phyloP scores from a whole-genome alignment of 2,329 filamentous ascomycete genomes.

The Fusarium nygamai region DNA sequence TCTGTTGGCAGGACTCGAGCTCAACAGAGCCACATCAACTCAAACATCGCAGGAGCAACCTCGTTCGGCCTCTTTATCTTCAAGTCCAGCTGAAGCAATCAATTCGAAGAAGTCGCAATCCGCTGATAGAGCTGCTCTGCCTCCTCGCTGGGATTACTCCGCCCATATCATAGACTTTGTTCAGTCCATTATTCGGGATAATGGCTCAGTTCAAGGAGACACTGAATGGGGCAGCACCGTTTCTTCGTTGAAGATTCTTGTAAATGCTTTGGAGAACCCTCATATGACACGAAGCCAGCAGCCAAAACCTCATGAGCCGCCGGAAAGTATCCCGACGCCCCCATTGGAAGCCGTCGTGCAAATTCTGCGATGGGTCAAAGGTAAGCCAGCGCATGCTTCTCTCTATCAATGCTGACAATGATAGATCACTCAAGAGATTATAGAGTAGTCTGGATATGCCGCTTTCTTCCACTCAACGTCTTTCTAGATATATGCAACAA shows the following conservation, averaged over 20 bases:
- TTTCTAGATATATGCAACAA: constrained; percentile 48
- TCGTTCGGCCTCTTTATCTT: neutral
- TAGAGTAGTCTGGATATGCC: constrained; percentile 46
- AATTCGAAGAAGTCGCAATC: fast-evolving
- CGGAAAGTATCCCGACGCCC: constrained; percentile 38
- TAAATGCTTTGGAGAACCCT: neutral
- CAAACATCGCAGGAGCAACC: neutral
- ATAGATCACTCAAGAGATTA: constrained; percentile 40
- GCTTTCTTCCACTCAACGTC: constrained; percentile 45
- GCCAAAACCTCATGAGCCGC: neutral
- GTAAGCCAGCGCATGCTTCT: constrained; percentile 12
- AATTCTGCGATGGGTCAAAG: constrained; percentile 47
- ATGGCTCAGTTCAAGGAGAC: neutral
- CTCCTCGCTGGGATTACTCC: constrained; percentile 46
- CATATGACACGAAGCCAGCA: neutral
- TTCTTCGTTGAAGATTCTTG: constrained; percentile 16
- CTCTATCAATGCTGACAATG: neutral
- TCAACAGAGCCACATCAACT: neutral
- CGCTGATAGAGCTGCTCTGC: neutral
- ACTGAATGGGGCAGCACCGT: neutral
- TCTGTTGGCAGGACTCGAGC: constrained; percentile 33
- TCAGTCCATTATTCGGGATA: constrained; percentile 31
- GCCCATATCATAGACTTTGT: constrained; percentile 49
- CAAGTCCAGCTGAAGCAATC: fast-evolving
- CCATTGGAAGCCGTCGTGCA: constrained; percentile 42